Evolutionary conservation across 2,329 filamentous ascomycete genomes (phyloP).

Genomic region (Acarospora socialis): DNA sequence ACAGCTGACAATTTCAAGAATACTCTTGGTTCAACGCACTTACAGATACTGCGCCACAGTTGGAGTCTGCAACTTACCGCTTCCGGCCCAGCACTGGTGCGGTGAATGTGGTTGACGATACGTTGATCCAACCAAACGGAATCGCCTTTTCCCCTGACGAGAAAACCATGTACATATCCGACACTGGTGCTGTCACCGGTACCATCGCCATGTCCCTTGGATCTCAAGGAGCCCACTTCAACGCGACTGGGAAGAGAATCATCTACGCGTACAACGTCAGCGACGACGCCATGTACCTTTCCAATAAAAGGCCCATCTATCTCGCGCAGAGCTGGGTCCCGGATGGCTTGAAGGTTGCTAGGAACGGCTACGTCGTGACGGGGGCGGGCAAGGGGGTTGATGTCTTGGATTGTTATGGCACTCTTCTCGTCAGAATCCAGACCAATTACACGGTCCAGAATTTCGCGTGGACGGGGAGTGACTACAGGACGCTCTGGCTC

Average conservation of each 20-base stretch:
- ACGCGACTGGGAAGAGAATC: slow-evolving; percentile 20
- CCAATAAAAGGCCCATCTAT: slow-evolving; percentile 28
- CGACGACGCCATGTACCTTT: slow-evolving; percentile 21
- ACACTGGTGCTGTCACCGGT: slow-evolving; percentile 22
- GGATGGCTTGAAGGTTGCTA: slow-evolving; percentile 30
- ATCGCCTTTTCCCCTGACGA: slow-evolving; percentile 31
- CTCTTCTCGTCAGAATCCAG: slow-evolving; percentile 26
- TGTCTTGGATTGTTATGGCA: slow-evolving; percentile 25
- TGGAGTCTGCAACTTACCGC: slow-evolving; percentile 25
- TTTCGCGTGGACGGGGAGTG: slow-evolving; percentile 28
- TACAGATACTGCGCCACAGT: slow-evolving; percentile 23
- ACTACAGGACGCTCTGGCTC: slow-evolving; percentile 28
- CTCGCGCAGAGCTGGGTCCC: slow-evolving; percentile 26
- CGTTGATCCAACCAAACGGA: slow-evolving; percentile 30
- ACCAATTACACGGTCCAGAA: slow-evolving; percentile 33
- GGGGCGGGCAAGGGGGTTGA: slow-evolving; percentile 28
- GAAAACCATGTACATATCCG: slow-evolving; percentile 31
- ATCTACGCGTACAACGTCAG: slow-evolving; percentile 29
- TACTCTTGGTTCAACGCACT: slow-evolving; percentile 25
- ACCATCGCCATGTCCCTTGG: slow-evolving; percentile 15
- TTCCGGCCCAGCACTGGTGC: slow-evolving; percentile 28
- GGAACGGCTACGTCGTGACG: slow-evolving; percentile 28
- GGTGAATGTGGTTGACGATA: slow-evolving; percentile 28
- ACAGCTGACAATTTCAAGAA: slow-evolving; percentile 17
- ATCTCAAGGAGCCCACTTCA: slow-evolving; percentile 18